Conservation (phyloP, 2,329 filamentous ascomycete species). For the Stemphylium lycopersici region DNA sequence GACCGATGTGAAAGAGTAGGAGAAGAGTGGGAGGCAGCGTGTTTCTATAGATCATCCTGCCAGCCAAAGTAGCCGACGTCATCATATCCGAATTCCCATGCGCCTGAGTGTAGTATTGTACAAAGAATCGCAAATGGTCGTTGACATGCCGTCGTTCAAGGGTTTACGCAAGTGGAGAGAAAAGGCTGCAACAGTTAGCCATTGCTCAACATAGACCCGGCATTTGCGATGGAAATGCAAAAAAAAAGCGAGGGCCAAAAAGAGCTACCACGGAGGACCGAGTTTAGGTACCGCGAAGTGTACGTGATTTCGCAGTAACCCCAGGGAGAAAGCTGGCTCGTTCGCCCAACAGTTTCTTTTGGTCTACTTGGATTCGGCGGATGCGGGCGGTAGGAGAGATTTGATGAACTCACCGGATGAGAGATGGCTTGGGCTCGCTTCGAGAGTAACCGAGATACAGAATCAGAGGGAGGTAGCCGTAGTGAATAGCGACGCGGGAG, state of each 20-base stretch:
- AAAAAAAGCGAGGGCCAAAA: background rate
- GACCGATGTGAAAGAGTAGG: conserved; percentile 27
- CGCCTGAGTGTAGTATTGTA: conserved; percentile 42
- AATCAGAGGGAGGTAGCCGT: conserved; percentile 96
- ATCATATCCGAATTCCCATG: conserved; percentile 27
- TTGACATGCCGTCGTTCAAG: conserved; percentile 15
- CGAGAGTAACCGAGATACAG: conserved; percentile 96
- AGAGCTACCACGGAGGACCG: background rate
- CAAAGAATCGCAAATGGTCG: conserved; percentile 29
- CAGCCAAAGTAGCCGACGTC: conserved; percentile 14
- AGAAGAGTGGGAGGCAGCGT: conserved; percentile 9
- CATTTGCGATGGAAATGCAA: background rate
- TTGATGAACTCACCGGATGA: conserved; percentile 65
- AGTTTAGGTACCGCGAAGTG: too few species aligned
- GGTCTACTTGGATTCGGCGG: too few species aligned
- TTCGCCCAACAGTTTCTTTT: background rate
- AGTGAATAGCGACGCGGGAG: conserved; percentile 92
- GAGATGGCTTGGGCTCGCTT: conserved; percentile 85
- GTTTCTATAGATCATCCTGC: conserved; percentile 6
- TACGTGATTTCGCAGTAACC: background rate
- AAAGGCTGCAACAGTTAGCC: conserved; percentile 42
- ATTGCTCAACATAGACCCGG: background rate
- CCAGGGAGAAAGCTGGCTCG: background rate
- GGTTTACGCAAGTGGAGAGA: conserved; percentile 47
- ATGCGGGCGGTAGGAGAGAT: background rate